Percentiles rank a stretch among this genome's conserved stretches.
phyloP scores from a whole-genome alignment of 75 land plant genomes.

The Adiantum capillusveneris region DNA sequence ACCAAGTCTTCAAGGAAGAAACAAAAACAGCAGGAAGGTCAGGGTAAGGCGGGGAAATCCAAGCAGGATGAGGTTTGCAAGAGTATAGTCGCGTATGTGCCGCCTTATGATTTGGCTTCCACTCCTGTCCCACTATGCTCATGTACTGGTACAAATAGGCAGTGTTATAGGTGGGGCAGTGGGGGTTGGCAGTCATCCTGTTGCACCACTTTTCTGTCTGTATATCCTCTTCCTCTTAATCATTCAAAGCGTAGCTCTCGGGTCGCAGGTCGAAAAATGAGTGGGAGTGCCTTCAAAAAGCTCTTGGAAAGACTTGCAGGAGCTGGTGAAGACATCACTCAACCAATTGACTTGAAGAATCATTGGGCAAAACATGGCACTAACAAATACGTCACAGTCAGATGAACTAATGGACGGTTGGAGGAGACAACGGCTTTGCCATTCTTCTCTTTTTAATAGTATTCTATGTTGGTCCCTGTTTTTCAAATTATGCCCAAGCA shows the following conservation, averaged over 20 bases:
- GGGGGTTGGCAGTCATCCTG: slow-evolving; percentile 89
- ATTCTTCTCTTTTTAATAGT: too few species aligned
- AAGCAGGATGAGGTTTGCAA: slow-evolving; percentile 2
- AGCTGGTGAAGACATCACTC: slow-evolving; percentile 56
- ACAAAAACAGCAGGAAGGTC: not conserved
- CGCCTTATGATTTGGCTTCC: slow-evolving; percentile 26
- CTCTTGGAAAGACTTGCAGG: slow-evolving; percentile 57
- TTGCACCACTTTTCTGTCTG: slow-evolving; percentile 60
- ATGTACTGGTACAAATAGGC: slow-evolving; percentile 62
- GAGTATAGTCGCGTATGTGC: not conserved
- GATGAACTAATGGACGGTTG: too few species aligned
- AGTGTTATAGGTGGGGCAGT: slow-evolving; percentile 82
- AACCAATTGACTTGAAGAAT: slow-evolving; percentile 45
- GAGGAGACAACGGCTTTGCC: too few species aligned
- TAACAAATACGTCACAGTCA: slow-evolving; percentile 41
- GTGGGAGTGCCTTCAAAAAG: slow-evolving; percentile 67
- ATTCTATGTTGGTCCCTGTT: too few species aligned
- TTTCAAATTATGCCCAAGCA: too few species aligned
- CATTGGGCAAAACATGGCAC: slow-evolving; percentile 81
- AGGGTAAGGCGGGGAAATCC: not conserved
- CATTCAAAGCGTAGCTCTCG: slow-evolving; percentile 58
- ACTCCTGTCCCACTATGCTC: slow-evolving; percentile 67
- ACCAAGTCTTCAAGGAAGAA: slow-evolving; percentile 2
- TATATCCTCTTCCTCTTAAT: slow-evolving; percentile 63
- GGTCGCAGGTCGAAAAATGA: slow-evolving; percentile 75